A percentile compares a stretch with the other conserved stretches of the same genome.
Conservation (phyloP, 1,284 basidiomycete genomes). For the Mycosarcoma mackinlayi region DNA sequence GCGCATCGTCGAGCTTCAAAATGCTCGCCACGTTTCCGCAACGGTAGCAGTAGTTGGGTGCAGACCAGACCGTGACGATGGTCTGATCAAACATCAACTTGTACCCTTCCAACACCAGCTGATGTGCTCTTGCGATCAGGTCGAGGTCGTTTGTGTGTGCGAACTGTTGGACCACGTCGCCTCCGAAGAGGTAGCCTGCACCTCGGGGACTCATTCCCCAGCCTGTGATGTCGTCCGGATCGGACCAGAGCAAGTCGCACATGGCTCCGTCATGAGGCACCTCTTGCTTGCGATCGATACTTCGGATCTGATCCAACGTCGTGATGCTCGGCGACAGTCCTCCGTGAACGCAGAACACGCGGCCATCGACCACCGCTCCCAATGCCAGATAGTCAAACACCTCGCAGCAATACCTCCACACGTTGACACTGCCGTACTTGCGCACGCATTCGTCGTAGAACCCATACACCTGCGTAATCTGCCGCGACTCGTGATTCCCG, state of each 20-base stretch:
- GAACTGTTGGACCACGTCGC: constrained; percentile 88
- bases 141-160: constrained; percentile 91
- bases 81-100: constrained; percentile 96
- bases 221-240: constrained; percentile 77
- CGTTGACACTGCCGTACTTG: constrained; percentile 93
- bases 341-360: constrained; percentile 92
- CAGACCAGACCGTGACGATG: constrained; percentile 98
- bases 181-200: constrained; percentile 94
- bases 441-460: constrained; percentile 99
- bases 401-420: constrained; percentile 98
- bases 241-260: constrained; percentile 98
- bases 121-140: constrained; percentile 94
- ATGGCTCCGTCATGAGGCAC: constrained; percentile 99
- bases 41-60: constrained; percentile 94
- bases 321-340: constrained; percentile 76
- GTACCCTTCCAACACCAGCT: constrained; percentile 96
- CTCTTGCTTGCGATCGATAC: constrained; percentile 95
- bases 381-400: constrained; percentile 97
- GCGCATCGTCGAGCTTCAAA: constrained; percentile 62
- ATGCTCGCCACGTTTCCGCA: constrained; percentile 66
- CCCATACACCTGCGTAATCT: constrained; percentile 94
- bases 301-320: constrained; percentile 76
- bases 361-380: constrained; percentile 92
- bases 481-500: constrained; percentile 98
- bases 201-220: constrained; percentile 96